Evolutionary conservation across 805 yeast species (phyloP).

Genomic region (Groenewaldozyma salmanticensis): DNA sequence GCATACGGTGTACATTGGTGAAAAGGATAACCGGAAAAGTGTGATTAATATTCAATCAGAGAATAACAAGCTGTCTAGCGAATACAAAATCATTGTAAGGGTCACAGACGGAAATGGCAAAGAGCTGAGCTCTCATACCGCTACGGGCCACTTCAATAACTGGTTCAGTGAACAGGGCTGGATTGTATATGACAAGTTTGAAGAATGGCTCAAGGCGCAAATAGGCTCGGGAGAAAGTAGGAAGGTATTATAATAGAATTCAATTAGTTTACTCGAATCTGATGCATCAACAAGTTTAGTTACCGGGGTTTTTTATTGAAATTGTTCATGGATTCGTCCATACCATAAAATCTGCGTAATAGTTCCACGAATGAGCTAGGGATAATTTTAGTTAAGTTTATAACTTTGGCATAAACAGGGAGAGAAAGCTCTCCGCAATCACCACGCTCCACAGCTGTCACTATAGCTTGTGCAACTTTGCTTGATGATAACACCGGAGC

Average conservation of each 20-base stretch:
- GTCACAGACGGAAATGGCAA: constrained; percentile 10
- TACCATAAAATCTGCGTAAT: constrained; percentile 8
- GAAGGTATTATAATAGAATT: constrained; percentile 1
- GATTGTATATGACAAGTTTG: constrained; percentile 16
- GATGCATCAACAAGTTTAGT: neutral
- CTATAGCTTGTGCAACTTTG: constrained; percentile 53
- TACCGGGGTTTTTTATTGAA: no score
- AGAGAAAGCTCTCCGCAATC: constrained; percentile 12
- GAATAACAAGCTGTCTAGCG: constrained; percentile 11
- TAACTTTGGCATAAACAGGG: constrained; percentile 13
- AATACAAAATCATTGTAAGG: constrained; percentile 14
- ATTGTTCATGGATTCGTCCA: constrained; percentile 15
- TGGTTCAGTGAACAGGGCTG: constrained; percentile 20
- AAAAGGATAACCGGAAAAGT: constrained; percentile 14
- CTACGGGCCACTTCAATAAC: constrained; percentile 11
- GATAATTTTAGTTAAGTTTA: constrained; percentile 8
- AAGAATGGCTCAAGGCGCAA: constrained; percentile 2
- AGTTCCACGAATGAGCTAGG: constrained; percentile 11
- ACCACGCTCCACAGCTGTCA: constrained; percentile 49
- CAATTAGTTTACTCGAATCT: neutral
- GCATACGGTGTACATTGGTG: constrained; percentile 23
- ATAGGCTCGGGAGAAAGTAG: neutral
- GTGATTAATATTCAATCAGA: constrained; percentile 6
- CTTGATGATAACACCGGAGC: constrained; percentile 76
- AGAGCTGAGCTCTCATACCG: neutral